Evolutionary conservation across 176 grass and related monocot species (phyloP).

Genomic region (Canna indica): DNA sequence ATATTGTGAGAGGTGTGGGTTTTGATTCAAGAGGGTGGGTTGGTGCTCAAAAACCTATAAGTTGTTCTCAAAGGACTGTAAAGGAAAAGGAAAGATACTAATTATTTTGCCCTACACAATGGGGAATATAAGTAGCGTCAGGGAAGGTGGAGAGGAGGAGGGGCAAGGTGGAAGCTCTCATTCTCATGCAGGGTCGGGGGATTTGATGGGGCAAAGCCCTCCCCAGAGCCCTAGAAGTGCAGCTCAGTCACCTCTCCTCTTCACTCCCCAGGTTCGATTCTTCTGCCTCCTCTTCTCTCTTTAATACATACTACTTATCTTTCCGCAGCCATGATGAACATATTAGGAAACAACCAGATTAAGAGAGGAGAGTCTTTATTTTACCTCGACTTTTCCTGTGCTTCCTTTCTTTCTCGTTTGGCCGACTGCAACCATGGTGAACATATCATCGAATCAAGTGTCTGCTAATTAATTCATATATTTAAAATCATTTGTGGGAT

Average conservation of each 20-base stretch:
- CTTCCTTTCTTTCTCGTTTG: no score
- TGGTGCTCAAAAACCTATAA: not conserved
- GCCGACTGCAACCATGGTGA: no score
- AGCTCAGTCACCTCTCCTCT: slow-evolving; percentile 8
- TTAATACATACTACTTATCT: no score
- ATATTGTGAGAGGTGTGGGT: not conserved
- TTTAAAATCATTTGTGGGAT: no score
- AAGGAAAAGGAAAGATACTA: not conserved
- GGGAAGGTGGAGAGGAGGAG: not conserved
- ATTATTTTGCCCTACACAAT: not conserved
- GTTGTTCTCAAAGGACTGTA: not conserved
- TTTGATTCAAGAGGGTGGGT: not conserved
- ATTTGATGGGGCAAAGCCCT: slow-evolving; percentile 24
- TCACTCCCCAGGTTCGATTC: slow-evolving; percentile 24
- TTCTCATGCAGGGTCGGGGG: not conserved
- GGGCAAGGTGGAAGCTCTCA: not conserved
- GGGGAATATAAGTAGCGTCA: slow-evolving; percentile 24
- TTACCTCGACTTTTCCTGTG: no score
- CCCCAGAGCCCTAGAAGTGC: slow-evolving; percentile 12
- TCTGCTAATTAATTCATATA: no score
- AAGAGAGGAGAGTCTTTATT: not conserved
- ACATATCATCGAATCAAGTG: no score
- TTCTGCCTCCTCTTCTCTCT: not conserved
- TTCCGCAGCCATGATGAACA: no score
- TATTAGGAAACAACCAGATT: not conserved